Conservation (phyloP, 106 monocot species). For the Dioscorea alata region DNA sequence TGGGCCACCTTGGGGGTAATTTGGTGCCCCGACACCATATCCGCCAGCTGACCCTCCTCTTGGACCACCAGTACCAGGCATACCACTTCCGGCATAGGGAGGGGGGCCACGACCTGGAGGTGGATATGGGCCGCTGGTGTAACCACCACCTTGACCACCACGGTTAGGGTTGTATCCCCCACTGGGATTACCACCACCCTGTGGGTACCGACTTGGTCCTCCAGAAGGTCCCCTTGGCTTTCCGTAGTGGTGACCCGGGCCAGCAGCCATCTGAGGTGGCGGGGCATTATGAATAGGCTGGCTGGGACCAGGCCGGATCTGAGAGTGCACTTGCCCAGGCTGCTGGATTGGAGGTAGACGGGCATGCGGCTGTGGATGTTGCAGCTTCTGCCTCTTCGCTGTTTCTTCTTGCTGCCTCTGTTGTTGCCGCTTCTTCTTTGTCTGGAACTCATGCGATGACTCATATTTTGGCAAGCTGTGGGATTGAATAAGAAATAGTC, state of each 20-base stretch:
- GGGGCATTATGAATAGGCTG: conserved; percentile 53
- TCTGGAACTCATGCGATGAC: conserved; percentile 97
- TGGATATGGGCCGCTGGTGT: conserved; percentile 35
- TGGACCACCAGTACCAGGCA: conserved; percentile 51
- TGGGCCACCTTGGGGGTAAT: conserved; percentile 70
- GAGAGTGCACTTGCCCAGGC: conserved; percentile 59
- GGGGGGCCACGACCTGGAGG: conserved; percentile 44
- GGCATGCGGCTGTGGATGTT: conserved; percentile 83
- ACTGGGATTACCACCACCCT: conserved; percentile 63
- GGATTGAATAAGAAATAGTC: not conserved
- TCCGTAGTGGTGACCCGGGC: conserved; percentile 70
- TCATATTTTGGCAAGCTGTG: conserved; percentile 89
- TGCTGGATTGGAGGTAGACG: conserved; percentile 82
- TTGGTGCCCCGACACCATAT: conserved; percentile 47
- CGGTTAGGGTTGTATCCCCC: conserved; percentile 71
- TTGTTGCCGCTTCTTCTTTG: conserved; percentile 92
- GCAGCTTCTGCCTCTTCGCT: conserved; percentile 79
- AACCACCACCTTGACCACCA: conserved; percentile 45
- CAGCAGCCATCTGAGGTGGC: conserved; percentile 43
- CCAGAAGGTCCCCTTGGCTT: conserved; percentile 66
- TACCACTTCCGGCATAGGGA: conserved; percentile 54
- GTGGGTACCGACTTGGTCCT: conserved; percentile 60
- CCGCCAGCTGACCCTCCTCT: conserved; percentile 44
- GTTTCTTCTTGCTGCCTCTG: conserved; percentile 87
- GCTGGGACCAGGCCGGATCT: conserved; percentile 60